Evolutionary conservation across 495 filamentous ascomycete genomes (phyloP), one percentile per base, ranked within the genome.

Genomic region (Cladorrhinum samala): DNA sequence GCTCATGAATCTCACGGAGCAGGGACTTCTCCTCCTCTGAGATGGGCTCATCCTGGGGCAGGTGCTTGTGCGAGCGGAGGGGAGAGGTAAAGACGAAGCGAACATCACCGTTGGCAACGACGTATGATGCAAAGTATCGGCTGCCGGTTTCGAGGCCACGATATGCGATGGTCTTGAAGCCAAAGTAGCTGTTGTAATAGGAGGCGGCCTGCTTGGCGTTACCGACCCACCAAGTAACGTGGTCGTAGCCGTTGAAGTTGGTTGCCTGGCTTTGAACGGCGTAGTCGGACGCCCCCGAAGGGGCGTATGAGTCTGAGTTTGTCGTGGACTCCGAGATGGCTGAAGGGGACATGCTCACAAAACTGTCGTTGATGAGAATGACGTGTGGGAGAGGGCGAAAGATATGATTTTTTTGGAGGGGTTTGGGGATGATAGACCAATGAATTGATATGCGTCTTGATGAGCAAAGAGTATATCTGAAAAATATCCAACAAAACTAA

Each of bases 181-280:
- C 89, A 74, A 94, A 85, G 55, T 86, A 84, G 9, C 85, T 84
- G 65, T 85, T 85, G 72, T 93, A 95, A 75, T 85, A 95, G 46
- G 82, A 77, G 39, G 89, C 89, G 0, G 87, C 88, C 77, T 95
- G 90, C 72, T 95, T 95, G 60, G 91, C 91, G 69, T 96, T 96
- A 60, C 89, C 89, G 5, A 96, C 91, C 67, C 88, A 96, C 90
- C 90, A 96, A 61, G 87, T 85, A 43, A 94, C 77, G 64, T 94
- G 87, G 72, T 93, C 86, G 62, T 95, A 95, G 65, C 88, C 89
- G 20, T 79, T 78, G 71, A 91, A 93, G 63, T 78, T 80, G 50
- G 79, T 62, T 38, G 44, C 16, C 52, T 66, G 64, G 52, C 64
- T 56, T 60, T 78, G 69, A 49, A 70, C 56, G 56, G 72, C 69